phyloP scores from a whole-genome alignment of 2,329 filamentous ascomycete species.

The Claviceps humidiphila region DNA sequence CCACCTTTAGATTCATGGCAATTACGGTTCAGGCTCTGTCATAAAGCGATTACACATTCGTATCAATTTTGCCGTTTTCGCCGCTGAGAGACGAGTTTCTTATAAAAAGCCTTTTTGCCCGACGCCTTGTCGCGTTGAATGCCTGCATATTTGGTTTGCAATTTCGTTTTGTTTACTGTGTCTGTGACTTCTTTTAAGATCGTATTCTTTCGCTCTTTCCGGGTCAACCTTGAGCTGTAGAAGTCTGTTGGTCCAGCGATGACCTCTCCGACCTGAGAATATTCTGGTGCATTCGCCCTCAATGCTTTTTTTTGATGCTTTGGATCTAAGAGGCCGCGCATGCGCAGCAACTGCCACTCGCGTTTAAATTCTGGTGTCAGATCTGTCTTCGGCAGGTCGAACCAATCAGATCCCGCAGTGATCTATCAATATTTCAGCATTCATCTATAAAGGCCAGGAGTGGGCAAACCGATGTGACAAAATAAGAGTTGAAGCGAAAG shows the following conservation, averaged over 20 bases:
- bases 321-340: slow-evolving; percentile 78
- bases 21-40: neutral
- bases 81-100: slow-evolving; percentile 47
- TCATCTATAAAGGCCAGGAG: neutral
- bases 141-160: slow-evolving; percentile 77
- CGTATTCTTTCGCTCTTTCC: slow-evolving; percentile 77
- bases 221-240: slow-evolving; percentile 65
- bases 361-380: slow-evolving; percentile 76
- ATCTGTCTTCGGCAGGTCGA: slow-evolving; percentile 70
- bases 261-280: slow-evolving; percentile 78
- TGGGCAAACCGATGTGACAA: neutral
- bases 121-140: slow-evolving; percentile 73
- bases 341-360: slow-evolving; percentile 78
- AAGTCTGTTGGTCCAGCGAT: slow-evolving; percentile 83
- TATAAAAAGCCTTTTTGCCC: slow-evolving; percentile 84
- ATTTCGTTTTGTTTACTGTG: slow-evolving; percentile 42
- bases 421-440: slow-evolving; percentile 18
- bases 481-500: neutral
- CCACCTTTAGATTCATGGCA: neutral
- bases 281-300: slow-evolving; percentile 56
- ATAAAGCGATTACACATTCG: no score
- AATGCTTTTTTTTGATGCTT: slow-evolving; percentile 89
- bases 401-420: slow-evolving; percentile 75
- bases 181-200: slow-evolving; percentile 71
- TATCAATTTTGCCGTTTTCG: slow-evolving; percentile 14